Base-by-base conservation (phyloP, 2,329 filamentous ascomycete species). In the Penicillium sp. region DNA sequence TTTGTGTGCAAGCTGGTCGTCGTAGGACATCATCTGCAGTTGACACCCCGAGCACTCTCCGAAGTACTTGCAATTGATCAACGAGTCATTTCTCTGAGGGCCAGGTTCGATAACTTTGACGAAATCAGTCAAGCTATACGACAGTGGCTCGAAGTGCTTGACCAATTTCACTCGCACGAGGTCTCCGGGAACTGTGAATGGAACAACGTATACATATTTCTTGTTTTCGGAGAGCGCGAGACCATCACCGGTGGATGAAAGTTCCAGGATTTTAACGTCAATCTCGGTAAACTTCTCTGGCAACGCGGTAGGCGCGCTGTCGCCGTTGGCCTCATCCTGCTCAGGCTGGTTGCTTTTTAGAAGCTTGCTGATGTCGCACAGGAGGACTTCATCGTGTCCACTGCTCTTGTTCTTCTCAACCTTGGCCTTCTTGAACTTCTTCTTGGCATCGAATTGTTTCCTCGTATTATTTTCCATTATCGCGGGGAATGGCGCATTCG, bases 11-110 rank as follows among this genome's bases (percentile, higher is more conserved):
- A 99, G 84, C 73, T 99, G 94, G 65, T 92, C 89, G 29, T 83
- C 76, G 73, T 97, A 97, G 51, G 91, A 86, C 59, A 99, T 84
- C 91, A 97, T 97, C 78, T 99, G 94, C 73, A 97, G 92, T 75
- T 99, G 94, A 71, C 94, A 99, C 31, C 94, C 94, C 9, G 89
- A 90, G 75, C 94, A 99, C 51, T 81, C 83, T 39, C 85, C 79
- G 69, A 99, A 99, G 79, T 99, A 97, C 65, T 85, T 83, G 78
- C 94, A 99, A 53, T 82, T 82, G 63, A 96, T 82, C 21, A 90
- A 85, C 36, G 82, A 81, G 66, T 94, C 89, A 66, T 96, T 88
- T 65, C 94, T 88, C 51, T 88, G 79, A 1, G 86, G 82, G 0
- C 90, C 92, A 0, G 92, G 86, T 54, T 83, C 84, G 34, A 87